These are phyloP conservation scores for Pisolithus albus DNA, from an alignment of 768 basidiomycete genomes.

Conservation along the genomic window DNA sequence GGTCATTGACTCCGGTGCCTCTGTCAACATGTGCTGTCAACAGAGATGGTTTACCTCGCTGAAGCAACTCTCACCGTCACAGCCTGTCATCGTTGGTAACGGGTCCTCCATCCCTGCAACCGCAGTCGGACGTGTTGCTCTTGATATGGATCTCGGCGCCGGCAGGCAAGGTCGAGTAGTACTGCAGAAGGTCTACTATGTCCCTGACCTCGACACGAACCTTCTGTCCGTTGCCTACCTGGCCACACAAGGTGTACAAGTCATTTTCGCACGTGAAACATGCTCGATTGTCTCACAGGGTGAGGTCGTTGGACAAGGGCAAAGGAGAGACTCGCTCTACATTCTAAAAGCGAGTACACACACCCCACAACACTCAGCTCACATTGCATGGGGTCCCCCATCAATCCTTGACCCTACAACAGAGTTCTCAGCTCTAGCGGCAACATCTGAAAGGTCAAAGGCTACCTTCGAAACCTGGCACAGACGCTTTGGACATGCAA, in stretches of 20 bases:
- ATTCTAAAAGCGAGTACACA: not conserved
- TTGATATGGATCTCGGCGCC: not conserved
- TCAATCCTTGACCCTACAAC: not conserved
- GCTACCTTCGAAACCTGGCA: constrained; percentile 3
- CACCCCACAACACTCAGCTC: not conserved
- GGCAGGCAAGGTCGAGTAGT: not conserved
- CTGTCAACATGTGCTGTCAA: not conserved
- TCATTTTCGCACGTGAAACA: not conserved
- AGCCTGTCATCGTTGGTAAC: not conserved
- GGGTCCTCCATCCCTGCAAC: not conserved
- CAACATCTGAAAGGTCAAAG: not conserved
- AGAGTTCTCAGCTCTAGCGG: not conserved
- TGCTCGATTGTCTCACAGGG: not conserved
- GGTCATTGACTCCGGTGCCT: constrained; percentile 3
- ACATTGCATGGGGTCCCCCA: not conserved
- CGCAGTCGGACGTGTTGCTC: not conserved
- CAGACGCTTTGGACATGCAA: not conserved
- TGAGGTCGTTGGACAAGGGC: not conserved
- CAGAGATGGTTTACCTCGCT: not conserved
- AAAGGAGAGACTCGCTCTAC: not conserved
- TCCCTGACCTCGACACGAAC: constrained; percentile 15
- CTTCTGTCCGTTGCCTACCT: constrained; percentile 13
- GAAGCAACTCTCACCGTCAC: not conserved
- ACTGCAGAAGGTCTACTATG: constrained; percentile 4
- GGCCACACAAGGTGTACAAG: not conserved